These are phyloP conservation scores for Pythium aristosporum DNA, from an alignment of 352 stramenopile genomes.

Conservation along the genomic window DNA sequence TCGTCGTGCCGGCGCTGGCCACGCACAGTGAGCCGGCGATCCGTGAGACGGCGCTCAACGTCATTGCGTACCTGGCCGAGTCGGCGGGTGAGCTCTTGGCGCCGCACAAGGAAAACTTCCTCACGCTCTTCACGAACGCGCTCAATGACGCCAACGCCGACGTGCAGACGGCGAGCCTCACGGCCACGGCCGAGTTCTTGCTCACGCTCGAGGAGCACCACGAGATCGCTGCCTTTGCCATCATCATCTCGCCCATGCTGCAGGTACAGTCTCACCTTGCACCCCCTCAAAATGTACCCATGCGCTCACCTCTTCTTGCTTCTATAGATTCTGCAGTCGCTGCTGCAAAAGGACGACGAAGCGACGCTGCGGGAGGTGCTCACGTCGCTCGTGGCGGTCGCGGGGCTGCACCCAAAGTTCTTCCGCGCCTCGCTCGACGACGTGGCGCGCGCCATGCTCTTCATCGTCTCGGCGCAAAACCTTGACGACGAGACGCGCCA, in stretches of 20 bases:
- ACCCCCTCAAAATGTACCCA: conserved; percentile 5
- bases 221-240: conserved; percentile 62
- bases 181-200: conserved; percentile 70
- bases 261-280: conserved; percentile 29
- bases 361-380: conserved; percentile 70
- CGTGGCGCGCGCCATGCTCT: conserved; percentile 77
- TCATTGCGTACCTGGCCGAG: conserved; percentile 72
- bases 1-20: conserved; percentile 57
- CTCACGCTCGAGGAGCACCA: conserved; percentile 71
- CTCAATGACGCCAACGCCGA: conserved; percentile 63
- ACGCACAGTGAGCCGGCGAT: conserved; percentile 53
- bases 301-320: conserved; percentile 1
- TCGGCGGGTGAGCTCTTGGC: conserved; percentile 65
- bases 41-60: conserved; percentile 74
- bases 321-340: conserved; percentile 60
- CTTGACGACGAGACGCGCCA: conserved; percentile 75
- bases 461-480: conserved; percentile 60
- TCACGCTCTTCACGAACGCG: conserved; percentile 72
- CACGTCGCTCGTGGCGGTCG: conserved; percentile 67
- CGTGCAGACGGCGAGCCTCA: conserved; percentile 71
- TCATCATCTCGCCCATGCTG: conserved; percentile 73
- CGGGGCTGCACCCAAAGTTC: conserved; percentile 80
- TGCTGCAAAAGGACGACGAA: conserved; percentile 63
- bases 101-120: conserved; percentile 78
- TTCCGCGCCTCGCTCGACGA: conserved; percentile 72